Conservation (phyloP, 495 filamentous ascomycete species). For the Neurospora terricola region DNA sequence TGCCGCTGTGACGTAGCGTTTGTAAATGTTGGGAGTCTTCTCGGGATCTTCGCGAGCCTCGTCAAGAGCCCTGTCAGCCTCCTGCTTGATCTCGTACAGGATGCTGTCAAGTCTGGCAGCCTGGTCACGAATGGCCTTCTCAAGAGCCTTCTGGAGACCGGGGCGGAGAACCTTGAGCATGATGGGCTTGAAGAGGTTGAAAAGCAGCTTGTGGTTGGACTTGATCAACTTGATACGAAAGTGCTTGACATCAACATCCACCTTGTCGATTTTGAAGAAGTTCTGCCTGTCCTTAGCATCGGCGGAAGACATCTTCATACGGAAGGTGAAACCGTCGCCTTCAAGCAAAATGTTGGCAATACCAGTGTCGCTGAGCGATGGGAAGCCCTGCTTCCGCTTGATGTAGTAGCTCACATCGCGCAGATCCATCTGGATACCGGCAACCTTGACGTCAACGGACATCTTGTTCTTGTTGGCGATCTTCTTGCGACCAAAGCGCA, state of each 20-base stretch:
- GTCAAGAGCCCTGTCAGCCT: constrained; percentile 62
- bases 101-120: constrained; percentile 61
- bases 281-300: constrained; percentile 65
- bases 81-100: constrained; percentile 64
- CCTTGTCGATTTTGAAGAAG: constrained; percentile 91
- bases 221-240: constrained; percentile 85
- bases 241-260: constrained; percentile 74
- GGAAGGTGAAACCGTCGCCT: constrained; percentile 83
- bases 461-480: constrained; percentile 64
- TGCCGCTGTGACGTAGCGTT: constrained; percentile 65
- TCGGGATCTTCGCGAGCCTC: constrained; percentile 62
- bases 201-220: constrained; percentile 89
- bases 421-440: constrained; percentile 82
- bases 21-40: constrained; percentile 75
- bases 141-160: constrained; percentile 72
- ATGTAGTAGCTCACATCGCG: constrained; percentile 90
- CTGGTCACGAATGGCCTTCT: constrained; percentile 76
- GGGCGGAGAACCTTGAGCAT: constrained; percentile 77
- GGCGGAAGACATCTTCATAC: constrained; percentile 75
- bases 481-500: constrained; percentile 87
- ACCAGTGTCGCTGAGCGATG: constrained; percentile 77
- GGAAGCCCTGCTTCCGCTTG: constrained; percentile 93
- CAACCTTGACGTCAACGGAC: constrained; percentile 72
- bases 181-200: constrained; percentile 78
- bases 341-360: constrained; percentile 84